Conservation (phyloP, 139 green algal genomes). For the Volvox reticuliferus region DNA sequence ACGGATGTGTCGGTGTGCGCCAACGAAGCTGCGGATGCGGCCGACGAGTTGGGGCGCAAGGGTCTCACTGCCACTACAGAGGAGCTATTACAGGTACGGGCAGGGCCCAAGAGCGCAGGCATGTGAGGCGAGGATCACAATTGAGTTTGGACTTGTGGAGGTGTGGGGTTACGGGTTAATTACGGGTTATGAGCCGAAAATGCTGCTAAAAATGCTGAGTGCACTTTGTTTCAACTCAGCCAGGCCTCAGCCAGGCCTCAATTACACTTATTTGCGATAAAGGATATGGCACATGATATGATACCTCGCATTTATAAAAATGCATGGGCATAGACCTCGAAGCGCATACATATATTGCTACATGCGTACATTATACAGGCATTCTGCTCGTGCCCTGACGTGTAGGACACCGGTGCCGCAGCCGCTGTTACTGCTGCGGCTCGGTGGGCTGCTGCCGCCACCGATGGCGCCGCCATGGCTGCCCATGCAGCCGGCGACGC, state of each 20-base stretch:
- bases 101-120: background rate
- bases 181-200: too few species aligned
- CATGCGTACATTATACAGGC: too few species aligned
- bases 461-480: background rate
- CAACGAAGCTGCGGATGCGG: background rate
- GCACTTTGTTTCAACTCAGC: too few species aligned
- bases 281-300: too few species aligned
- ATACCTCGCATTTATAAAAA: background rate
- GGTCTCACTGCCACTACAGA: background rate
- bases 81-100: conserved; percentile 34
- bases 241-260: too few species aligned
- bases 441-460: background rate
- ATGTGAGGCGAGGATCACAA: background rate
- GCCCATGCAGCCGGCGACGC: conserved; percentile 1
- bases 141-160: background rate
- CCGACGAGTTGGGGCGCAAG: conserved; percentile 17
- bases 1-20: background rate
- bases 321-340: background rate
- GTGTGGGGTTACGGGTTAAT: too few species aligned
- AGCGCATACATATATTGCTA: too few species aligned
- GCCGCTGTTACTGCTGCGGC: background rate
- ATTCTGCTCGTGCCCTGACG: too few species aligned
- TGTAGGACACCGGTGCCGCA: conserved; percentile 17
- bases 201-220: too few species aligned
- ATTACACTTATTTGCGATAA: too few species aligned